phyloP scores from a whole-genome alignment of 495 filamentous ascomycete genomes.

The Penicillium macrosclerotiorum region DNA sequence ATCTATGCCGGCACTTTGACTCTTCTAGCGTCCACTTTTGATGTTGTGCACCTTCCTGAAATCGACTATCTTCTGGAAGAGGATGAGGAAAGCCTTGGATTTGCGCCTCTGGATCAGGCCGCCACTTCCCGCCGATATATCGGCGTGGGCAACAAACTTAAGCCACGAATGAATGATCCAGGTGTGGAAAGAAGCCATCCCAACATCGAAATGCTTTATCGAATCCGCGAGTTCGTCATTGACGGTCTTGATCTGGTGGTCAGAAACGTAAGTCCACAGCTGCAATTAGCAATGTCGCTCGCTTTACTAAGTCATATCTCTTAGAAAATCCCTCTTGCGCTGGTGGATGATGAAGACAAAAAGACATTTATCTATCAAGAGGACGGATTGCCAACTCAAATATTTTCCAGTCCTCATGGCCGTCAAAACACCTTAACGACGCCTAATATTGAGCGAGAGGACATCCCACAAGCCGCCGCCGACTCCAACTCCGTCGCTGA shows the following conservation, averaged over 20 bases:
- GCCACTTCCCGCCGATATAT: constrained; percentile 51
- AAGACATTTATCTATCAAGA: constrained; percentile 57
- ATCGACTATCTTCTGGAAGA: constrained; percentile 73
- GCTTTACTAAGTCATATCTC: constrained; percentile 2
- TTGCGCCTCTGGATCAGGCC: constrained; percentile 60
- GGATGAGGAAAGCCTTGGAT: constrained; percentile 73
- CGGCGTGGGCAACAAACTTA: constrained; percentile 39
- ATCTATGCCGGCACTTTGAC: constrained; percentile 67
- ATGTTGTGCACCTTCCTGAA: constrained; percentile 52
- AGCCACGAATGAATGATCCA: constrained; percentile 54
- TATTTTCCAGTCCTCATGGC: constrained; percentile 42
- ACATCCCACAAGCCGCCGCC: constrained; percentile 36
- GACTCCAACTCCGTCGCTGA: constrained; percentile 33
- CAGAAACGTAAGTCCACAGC: constrained; percentile 43
- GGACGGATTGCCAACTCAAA: constrained; percentile 51
- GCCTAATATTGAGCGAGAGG: constrained; percentile 43
- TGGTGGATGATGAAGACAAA: constrained; percentile 47
- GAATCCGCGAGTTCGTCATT: constrained; percentile 64
- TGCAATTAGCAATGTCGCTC: not conserved
- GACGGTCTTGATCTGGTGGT: constrained; percentile 60
- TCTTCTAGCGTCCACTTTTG: constrained; percentile 59
- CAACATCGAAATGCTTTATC: constrained; percentile 68
- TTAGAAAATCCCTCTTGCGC: constrained; percentile 45
- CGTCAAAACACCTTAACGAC: constrained; percentile 38
- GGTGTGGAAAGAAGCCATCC: constrained; percentile 58